These are phyloP conservation scores for Oryza glumipatula DNA, from an alignment of 176 grass and related monocot species.

Conservation along the genomic window DNA sequence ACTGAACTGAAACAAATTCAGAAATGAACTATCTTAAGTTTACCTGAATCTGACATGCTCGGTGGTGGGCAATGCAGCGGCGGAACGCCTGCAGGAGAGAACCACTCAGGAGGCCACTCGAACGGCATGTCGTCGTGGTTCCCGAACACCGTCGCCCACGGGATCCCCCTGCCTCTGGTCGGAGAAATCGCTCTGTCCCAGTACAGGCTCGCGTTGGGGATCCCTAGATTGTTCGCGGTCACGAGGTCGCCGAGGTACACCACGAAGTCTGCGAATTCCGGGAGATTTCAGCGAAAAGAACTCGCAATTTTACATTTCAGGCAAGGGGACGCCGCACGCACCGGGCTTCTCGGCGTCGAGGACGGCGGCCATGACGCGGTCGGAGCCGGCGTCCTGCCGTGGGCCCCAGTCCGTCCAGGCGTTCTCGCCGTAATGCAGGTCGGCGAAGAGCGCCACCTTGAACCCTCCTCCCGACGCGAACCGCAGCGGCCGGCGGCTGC, in stretches of 20 bases:
- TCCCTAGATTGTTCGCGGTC: constrained; percentile 85
- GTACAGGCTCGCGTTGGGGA: constrained; percentile 79
- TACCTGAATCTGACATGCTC: constrained; percentile 47
- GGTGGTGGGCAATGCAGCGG: constrained; percentile 49
- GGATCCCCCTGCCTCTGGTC: constrained; percentile 53
- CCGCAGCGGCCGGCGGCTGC: constrained; percentile 25
- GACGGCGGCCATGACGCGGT: constrained; percentile 72
- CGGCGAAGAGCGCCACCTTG: constrained; percentile 86
- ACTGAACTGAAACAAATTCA: not conserved
- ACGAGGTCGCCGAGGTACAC: constrained; percentile 91
- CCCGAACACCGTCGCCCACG: constrained; percentile 77
- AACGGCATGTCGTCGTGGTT: constrained; percentile 92
- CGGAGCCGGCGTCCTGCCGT: constrained; percentile 67
- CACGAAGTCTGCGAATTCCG: constrained; percentile 63
- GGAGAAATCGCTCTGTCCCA: constrained; percentile 76
- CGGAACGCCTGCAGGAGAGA: constrained; percentile 69
- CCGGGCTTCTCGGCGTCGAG: constrained; percentile 81
- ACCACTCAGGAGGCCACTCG: constrained; percentile 91
- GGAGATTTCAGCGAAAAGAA: not conserved
- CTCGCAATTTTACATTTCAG: not conserved
- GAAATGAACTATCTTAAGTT: not conserved
- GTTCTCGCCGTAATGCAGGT: constrained; percentile 94
- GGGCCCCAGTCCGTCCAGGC: constrained; percentile 91
- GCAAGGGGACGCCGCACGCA: constrained; percentile 21
- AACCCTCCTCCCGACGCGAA: constrained; percentile 49